Evolutionary conservation across 139 green algal genomes (phyloP), one percentile per base, ranked within the genome.

Genomic region (Tetratostichococcus sp.): DNA sequence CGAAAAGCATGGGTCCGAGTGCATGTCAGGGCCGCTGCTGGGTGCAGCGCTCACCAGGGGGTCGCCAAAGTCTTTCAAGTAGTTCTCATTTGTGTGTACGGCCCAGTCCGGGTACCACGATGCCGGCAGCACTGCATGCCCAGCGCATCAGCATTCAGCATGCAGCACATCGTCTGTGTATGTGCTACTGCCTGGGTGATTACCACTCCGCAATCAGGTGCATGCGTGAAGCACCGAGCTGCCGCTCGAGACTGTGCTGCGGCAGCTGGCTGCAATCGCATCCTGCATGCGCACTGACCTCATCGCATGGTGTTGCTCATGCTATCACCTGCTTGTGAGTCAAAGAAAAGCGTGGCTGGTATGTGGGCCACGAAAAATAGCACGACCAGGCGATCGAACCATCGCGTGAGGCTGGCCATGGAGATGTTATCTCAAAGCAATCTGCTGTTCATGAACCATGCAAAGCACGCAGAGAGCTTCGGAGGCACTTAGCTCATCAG

Each of bases 331-430:
- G 78, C 82, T 69, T 95, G 90, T 1, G 67, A 72, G 69, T 95
- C 90, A 26, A 95, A 65, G 1, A 95, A 70, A 1, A 95, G n/a
- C 0, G 90, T 95, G 23, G 85, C 91, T 8, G 90, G 90, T 57
- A 95, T 94, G 72, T 95, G 90, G 21, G 80, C 75, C 30, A 83
- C 21, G 42, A 95, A 91, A 73, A 89, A 95, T 1, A 78, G 21
- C 5, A 87, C 50, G 34, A 82, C 71, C 0, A 89, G 5, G 2
- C 81, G 4, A 33, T 88, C 77, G 4, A 82, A 77, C 17, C 79
- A 78, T 2, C 80, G 69, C 11, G 32, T 25, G 35, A 83, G 73
- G 50, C 79, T 70, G 23, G 75, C 34, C 32, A 31, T 72, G 32
- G 19, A 50, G 50, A 28, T 62, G 50, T 62, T 62, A 2, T 23